Evolutionary conservation across 2,329 filamentous ascomycete genomes (phyloP).

Genomic region (Sphaerulina vaccinii): DNA sequence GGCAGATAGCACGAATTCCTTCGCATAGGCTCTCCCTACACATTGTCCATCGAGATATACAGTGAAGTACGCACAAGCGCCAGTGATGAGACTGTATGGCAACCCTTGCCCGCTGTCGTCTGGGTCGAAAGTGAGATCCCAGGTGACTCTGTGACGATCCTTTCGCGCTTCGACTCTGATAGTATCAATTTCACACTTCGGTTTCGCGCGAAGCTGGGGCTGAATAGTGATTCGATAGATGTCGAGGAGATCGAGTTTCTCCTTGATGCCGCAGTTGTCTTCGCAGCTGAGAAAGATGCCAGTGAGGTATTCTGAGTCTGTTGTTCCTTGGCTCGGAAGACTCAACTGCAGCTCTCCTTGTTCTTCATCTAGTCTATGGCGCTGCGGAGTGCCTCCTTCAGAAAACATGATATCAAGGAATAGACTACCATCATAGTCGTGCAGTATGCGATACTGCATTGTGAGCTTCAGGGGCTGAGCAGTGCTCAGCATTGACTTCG

Average conservation of each 20-base stretch:
- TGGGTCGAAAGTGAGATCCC: background rate
- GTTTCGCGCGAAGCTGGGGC: background rate
- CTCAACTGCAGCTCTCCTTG: no score
- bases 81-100: conserved; percentile 5
- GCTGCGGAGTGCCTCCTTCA: no score
- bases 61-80: conserved; percentile 1
- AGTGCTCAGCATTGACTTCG: background rate
- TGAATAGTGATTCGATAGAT: background rate
- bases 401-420: background rate
- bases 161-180: background rate
- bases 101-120: background rate
- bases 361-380: no score
- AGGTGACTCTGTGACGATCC: background rate
- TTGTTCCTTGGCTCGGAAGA: no score
- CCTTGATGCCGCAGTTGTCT: background rate
- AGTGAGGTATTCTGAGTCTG: no score
- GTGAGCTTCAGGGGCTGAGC: conserved; percentile 2
- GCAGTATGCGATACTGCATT: background rate
- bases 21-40: conserved; percentile 1
- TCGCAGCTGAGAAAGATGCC: background rate
- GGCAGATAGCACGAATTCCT: conserved; percentile 3
- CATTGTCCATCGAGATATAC: background rate
- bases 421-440: background rate
- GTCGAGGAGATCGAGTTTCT: background rate
- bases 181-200: background rate